Base-by-base conservation (phyloP, 306 rosid genomes). In the Begonia fuchsioides region DNA sequence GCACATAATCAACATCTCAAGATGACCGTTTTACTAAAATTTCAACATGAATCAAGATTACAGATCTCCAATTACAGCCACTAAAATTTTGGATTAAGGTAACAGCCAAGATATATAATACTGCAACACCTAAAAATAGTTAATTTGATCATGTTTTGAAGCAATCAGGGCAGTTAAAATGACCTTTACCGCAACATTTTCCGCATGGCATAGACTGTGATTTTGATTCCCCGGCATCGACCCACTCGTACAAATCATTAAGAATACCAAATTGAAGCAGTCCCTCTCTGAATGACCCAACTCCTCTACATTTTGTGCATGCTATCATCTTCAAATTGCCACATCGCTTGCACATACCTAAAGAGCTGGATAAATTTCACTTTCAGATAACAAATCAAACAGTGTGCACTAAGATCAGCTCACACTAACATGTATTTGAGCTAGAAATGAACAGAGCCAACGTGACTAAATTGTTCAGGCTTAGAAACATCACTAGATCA, bases 281-380 rank as follows among this genome's bases (percentile, higher is more conserved):
- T 38, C 67, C 94, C 71, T 76, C 78, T 62, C 56, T 83, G 56
- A 76, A 46, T 1, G 68, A 63, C 48, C 94, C 94, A 26, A 70
- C 73, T 66, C 93, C 94, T 75, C 15, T 72, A 52, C 96, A 83
- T 57, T 48, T 71, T 26, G 76, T 47, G 69, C 96, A 87, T 26
- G 94, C 94, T 72, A 69, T 66, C 72, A 73, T 70, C 76, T 68
- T 71, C 58, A 87, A 41, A 58, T 87, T 76, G 46, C 94, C 96
- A 43, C 96, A 87, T 60, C 73, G 59, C 72, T 72, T 87, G 81
- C 94, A 87, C 86, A 87, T 58, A 10, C 81, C 96, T 43, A 87
- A 62, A 14, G 94, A 61, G 53, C 94, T 87, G 76, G 65, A 70
- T 12, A 12, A 26, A 3, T 26, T 26, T 26, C 32, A 26, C 32